Evolutionary conservation across 2,329 filamentous ascomycete species (phyloP).

Genomic region (Acrodontium crateriforme): DNA sequence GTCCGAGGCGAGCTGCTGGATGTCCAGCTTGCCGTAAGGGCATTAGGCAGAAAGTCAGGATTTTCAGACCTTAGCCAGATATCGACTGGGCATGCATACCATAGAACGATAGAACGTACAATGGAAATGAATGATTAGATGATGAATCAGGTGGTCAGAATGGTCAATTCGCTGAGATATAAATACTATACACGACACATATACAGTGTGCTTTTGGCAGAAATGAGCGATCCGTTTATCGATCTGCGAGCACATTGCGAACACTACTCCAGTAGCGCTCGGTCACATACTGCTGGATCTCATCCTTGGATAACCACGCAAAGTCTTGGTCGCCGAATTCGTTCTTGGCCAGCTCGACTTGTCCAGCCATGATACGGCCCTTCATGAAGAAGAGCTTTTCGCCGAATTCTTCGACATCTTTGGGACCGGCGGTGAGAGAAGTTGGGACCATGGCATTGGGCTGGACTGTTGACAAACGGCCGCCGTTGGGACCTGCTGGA

Average conservation of each 20-base stretch:
- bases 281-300: slow-evolving; percentile 55
- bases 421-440: slow-evolving; percentile 10
- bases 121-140: too few relatives aligned
- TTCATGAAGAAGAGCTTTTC: slow-evolving; percentile 95
- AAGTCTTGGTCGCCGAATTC: slow-evolving; percentile 64
- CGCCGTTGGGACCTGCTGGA: too few relatives aligned
- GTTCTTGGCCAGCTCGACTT: slow-evolving; percentile 65
- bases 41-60: slow-evolving; percentile 30
- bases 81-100: too few relatives aligned
- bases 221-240: slow-evolving; percentile 41
- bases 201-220: too few relatives aligned
- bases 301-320: slow-evolving; percentile 83
- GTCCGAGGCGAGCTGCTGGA: slow-evolving; percentile 24
- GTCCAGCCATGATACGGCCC: slow-evolving; percentile 91
- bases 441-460: slow-evolving; percentile 14
- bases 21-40: slow-evolving; percentile 35
- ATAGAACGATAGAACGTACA: too few relatives aligned
- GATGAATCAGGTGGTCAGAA: too few relatives aligned
- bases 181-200: too few relatives aligned
- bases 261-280: slow-evolving; percentile 59
- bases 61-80: slow-evolving; percentile 19
- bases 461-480: too few relatives aligned
- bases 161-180: too few relatives aligned
- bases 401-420: slow-evolving; percentile 38
- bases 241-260: slow-evolving; percentile 69